Conservation (phyloP, 1,139 yeast genomes). For the Meyerozyma elateridarum region DNA sequence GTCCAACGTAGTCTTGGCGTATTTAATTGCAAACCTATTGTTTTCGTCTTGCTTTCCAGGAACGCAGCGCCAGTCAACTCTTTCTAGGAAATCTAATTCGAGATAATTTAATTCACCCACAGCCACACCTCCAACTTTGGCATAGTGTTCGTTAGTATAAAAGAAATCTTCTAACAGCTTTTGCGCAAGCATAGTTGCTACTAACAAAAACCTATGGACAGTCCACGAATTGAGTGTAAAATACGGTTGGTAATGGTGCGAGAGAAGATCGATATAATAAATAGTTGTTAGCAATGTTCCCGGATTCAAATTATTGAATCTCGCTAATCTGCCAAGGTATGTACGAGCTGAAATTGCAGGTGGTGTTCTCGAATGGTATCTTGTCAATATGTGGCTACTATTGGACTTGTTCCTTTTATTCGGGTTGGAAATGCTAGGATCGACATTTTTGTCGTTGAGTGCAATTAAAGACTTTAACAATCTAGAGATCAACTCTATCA, state of each 20-base stretch:
- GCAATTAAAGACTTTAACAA: constrained; percentile 72
- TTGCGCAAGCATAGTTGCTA: constrained; percentile 88
- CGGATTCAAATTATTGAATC: constrained; percentile 80
- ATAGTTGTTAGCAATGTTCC: constrained; percentile 77
- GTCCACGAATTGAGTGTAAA: constrained; percentile 88
- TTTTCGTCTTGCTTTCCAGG: constrained; percentile 32
- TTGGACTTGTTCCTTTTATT: constrained; percentile 24
- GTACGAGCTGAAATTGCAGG: constrained; percentile 81
- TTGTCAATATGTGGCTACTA: constrained; percentile 52
- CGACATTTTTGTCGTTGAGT: constrained; percentile 59
- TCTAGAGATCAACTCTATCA: constrained; percentile 67
- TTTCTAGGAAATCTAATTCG: constrained; percentile 79
- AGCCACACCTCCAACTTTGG: constrained; percentile 94
- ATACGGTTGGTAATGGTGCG: constrained; percentile 67
- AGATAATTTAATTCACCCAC: constrained; percentile 78
- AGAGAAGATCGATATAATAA: constrained; percentile 81
- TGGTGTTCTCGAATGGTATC: constrained; percentile 91
- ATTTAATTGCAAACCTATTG: constrained; percentile 27
- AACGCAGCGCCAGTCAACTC: constrained; percentile 66
- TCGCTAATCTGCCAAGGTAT: constrained; percentile 71
- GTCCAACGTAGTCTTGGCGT: constrained; percentile 46
- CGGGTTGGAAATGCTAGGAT: constrained; percentile 29
- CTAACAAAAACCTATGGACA: constrained; percentile 83
- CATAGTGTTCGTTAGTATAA: constrained; percentile 90
- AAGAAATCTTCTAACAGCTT: constrained; percentile 93